Percentiles rank a stretch among this genome's conserved stretches.
Conservation (phyloP, 176 grass and related monocot genomes). For the Urochloa ruziziensis region DNA sequence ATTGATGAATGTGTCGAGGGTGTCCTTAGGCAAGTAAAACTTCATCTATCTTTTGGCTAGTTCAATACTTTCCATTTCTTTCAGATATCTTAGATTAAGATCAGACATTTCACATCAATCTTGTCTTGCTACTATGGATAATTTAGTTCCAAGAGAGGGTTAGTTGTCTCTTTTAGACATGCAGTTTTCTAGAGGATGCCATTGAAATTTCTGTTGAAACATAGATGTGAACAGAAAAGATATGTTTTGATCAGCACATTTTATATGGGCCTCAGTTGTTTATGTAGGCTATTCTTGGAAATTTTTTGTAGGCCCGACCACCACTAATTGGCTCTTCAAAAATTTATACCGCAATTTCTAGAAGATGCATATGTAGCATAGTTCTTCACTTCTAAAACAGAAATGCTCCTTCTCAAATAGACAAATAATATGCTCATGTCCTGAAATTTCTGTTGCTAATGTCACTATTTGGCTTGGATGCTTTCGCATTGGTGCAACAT, state of each 20-base stretch:
- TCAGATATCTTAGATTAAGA: slow-evolving; percentile 5
- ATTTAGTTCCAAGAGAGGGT: not conserved
- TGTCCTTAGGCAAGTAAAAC: slow-evolving; percentile 44
- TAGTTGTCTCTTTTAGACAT: not conserved
- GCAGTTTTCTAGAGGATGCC: not conserved
- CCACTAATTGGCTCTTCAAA: not conserved
- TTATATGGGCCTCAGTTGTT: not conserved
- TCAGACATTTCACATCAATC: slow-evolving; percentile 5
- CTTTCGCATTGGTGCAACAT: not conserved
- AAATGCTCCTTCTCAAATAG: not conserved
- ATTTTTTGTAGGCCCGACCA: not conserved
- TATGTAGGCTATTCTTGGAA: not conserved
- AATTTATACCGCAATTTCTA: not conserved
- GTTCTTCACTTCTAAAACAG: not conserved
- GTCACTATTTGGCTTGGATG: slow-evolving; percentile 11
- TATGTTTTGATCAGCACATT: not conserved
- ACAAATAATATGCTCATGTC: not conserved
- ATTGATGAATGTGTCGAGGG: slow-evolving; percentile 81
- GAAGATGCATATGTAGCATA: not conserved
- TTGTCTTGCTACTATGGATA: not conserved
- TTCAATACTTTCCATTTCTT: not conserved
- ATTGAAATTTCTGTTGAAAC: not conserved
- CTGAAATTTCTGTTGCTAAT: not conserved
- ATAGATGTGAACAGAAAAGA: not conserved
- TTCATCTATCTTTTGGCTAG: not conserved